Evolutionary conservation across 1,284 basidiomycete species (phyloP).

Genomic region (Trichosporon coremiiforme): DNA sequence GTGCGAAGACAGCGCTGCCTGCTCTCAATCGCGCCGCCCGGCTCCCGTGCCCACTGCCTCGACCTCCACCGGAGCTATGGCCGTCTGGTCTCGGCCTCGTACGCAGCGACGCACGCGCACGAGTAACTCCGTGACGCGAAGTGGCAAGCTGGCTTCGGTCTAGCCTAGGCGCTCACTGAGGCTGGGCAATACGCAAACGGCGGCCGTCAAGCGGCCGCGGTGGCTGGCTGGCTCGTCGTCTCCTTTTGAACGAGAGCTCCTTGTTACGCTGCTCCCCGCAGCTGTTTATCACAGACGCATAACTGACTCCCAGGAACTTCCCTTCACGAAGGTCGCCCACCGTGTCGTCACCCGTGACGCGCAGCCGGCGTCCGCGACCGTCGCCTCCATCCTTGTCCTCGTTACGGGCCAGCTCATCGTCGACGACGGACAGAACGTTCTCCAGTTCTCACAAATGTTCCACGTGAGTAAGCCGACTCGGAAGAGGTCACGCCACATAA

Average conservation of each 20-base stretch:
- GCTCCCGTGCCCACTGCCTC: too few species aligned
- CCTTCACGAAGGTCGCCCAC: constrained; percentile 81
- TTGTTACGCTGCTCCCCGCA: too few species aligned
- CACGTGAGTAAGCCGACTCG: constrained; percentile 58
- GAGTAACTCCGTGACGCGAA: background rate
- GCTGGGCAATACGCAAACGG: too few species aligned
- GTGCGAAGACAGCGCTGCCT: background rate
- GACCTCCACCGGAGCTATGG: background rate
- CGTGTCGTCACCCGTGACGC: constrained; percentile 81
- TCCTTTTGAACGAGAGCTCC: too few species aligned
- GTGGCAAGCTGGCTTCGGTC: too few species aligned
- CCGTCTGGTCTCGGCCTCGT: background rate
- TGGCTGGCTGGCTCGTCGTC: too few species aligned
- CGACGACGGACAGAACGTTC: constrained; percentile 73
- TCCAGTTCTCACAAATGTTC: constrained; percentile 89
- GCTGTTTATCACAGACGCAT: too few species aligned
- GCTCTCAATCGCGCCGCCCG: background rate
- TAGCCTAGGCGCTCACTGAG: too few species aligned
- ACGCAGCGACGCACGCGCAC: too few species aligned
- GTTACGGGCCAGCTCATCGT: constrained; percentile 85
- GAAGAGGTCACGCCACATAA: too few species aligned
- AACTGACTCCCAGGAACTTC: constrained; percentile 64
- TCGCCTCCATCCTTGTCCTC: constrained; percentile 75
- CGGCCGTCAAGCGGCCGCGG: too few species aligned
- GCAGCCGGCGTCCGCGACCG: constrained; percentile 73